A percentile compares a stretch with the other conserved stretches of the same genome.
Evolutionary conservation across 306 rosid genomes (phyloP).

Genomic region (Rosa chinensis): DNA sequence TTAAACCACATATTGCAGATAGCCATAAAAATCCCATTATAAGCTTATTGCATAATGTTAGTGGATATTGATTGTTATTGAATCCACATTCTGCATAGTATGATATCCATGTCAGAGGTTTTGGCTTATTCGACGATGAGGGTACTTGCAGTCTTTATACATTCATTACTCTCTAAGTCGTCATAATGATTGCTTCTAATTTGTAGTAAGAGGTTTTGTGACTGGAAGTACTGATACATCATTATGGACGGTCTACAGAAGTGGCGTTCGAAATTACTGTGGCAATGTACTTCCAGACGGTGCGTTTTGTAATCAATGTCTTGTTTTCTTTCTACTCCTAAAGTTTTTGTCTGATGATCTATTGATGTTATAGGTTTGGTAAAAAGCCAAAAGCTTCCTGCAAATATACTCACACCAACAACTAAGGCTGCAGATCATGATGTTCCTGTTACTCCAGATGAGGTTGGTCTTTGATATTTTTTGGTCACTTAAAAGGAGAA

Average conservation of each 20-base stretch:
- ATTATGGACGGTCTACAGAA: slow-evolving; percentile 88
- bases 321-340: neutral
- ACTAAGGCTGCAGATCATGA: slow-evolving; percentile 95
- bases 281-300: slow-evolving; percentile 86
- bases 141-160: neutral
- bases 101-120: neutral
- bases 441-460: slow-evolving; percentile 85
- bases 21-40: neutral
- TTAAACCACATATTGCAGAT: neutral
- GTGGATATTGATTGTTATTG: neutral
- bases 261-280: slow-evolving; percentile 77
- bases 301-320: slow-evolving; percentile 22
- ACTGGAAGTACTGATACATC: slow-evolving; percentile 99
- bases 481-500: neutral
- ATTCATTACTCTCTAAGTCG: slow-evolving; percentile 11
- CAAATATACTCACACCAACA: slow-evolving; percentile 88
- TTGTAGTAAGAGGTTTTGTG: slow-evolving; percentile 85
- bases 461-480: slow-evolving; percentile 40
- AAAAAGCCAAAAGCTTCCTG: slow-evolving; percentile 76
- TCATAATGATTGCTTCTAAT: slow-evolving; percentile 22
- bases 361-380: slow-evolving; percentile 56
- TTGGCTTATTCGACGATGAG: neutral
- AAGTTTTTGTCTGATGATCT: slow-evolving; percentile 23
- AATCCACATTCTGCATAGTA: neutral
- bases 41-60: neutral